These are phyloP conservation scores for Penicillium vulpinum DNA, from an alignment of 2,329 filamentous ascomycete species.

Conservation along the genomic window DNA sequence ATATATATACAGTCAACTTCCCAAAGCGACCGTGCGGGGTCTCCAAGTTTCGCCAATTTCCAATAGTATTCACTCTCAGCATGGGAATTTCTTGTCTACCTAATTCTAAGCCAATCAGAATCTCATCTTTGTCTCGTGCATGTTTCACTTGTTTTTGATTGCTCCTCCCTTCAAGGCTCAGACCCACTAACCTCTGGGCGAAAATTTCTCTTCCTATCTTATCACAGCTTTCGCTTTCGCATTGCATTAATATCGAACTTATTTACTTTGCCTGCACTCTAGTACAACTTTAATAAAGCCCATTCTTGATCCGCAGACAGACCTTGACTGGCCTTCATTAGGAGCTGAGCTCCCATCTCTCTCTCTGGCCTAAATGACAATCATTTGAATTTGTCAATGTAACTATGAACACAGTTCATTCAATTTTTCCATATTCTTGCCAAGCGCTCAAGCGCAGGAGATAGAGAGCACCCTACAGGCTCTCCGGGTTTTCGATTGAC, in stretches of 20 bases:
- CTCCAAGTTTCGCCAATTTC: not conserved
- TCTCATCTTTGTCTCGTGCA: conserved; percentile 3
- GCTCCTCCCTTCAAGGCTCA: conserved; percentile 2
- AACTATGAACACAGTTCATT: not conserved
- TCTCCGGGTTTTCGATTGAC: not conserved
- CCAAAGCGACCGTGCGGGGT: not conserved
- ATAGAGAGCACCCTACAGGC: not conserved
- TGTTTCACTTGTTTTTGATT: not conserved
- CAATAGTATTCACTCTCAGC: not conserved
- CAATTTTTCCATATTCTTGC: not conserved
- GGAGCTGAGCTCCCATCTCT: not conserved
- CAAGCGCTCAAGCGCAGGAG: not conserved
- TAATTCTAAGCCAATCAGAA: conserved; percentile 5
- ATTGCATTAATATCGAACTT: not conserved
- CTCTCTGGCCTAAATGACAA: not conserved
- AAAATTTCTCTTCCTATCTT: not conserved
- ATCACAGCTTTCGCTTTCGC: not conserved
- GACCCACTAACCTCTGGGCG: not conserved
- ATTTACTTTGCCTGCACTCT: not conserved
- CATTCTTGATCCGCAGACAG: not conserved
- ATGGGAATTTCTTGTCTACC: not conserved
- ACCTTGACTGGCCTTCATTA: not conserved
- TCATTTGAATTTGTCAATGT: not conserved
- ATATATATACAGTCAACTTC: too few species aligned
- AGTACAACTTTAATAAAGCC: not conserved